Percentiles rank a stretch among this genome's conserved stretches.
Conservation (phyloP, 2,329 filamentous ascomycete species). For the Chaetomium sp. region DNA sequence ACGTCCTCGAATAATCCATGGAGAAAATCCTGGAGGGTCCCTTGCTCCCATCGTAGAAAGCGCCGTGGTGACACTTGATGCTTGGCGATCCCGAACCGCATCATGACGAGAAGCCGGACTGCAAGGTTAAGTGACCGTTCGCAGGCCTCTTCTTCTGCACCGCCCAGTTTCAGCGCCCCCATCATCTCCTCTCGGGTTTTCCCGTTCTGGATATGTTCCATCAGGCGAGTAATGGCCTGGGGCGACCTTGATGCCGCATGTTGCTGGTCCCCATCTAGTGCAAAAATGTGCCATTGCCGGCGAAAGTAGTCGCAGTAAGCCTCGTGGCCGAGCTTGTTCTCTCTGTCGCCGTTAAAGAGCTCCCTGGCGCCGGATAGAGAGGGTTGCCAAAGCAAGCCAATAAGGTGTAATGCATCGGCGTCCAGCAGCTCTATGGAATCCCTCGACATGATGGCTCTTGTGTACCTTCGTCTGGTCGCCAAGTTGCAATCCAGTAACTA, state of each 20-base stretch:
- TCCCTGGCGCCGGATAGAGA: background rate
- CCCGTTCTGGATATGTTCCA: background rate
- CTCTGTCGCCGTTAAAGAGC: background rate
- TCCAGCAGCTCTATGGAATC: background rate
- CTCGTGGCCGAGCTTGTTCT: background rate
- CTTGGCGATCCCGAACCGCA: background rate
- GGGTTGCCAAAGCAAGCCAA: background rate
- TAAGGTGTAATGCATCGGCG: background rate
- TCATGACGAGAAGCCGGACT: constrained; percentile 1
- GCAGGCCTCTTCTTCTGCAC: background rate
- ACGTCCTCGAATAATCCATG: background rate
- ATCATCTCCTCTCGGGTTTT: background rate
- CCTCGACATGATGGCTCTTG: background rate
- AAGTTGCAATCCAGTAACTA: background rate
- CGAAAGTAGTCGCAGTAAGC: background rate
- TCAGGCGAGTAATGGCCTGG: background rate
- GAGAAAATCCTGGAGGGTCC: background rate
- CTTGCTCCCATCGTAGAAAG: background rate
- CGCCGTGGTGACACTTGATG: background rate
- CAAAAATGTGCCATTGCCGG: background rate
- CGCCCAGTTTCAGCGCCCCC: background rate
- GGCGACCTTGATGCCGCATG: background rate
- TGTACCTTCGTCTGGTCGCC: background rate
- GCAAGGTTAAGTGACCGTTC: background rate
- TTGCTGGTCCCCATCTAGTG: background rate